A percentile compares a stretch with the other conserved stretches of the same genome.
These are phyloP conservation scores for Persicaria tinctoria DNA, from an alignment of 148 eudicot genomes.

Conservation along the genomic window DNA sequence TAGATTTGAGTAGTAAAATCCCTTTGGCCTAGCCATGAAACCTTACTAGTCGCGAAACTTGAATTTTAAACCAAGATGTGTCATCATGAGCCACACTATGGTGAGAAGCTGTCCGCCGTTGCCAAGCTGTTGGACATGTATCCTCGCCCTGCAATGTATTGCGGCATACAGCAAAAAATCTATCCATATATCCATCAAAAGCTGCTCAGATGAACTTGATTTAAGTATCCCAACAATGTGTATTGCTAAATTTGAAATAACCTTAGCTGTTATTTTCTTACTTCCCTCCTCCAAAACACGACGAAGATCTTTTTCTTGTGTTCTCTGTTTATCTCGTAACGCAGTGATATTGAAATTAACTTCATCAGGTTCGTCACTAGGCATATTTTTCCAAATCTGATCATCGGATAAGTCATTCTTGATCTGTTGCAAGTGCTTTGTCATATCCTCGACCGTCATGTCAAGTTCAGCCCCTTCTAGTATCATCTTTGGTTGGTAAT, in stretches of 20 bases:
- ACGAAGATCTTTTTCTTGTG: neutral
- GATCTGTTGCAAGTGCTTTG: neutral
- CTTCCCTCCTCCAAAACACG: neutral
- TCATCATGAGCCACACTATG: neutral
- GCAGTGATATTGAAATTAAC: neutral
- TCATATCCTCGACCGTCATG: neutral
- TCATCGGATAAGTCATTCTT: neutral
- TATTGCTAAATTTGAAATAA: neutral
- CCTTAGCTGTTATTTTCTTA: neutral
- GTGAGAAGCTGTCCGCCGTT: neutral
- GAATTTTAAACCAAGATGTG: neutral
- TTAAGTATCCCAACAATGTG: neutral
- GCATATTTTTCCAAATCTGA: neutral
- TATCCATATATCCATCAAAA: neutral
- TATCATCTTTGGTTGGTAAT: neutral
- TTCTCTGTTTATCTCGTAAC: neutral
- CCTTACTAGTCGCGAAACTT: neutral
- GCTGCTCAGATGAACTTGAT: neutral
- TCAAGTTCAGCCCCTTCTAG: neutral
- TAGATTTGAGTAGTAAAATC: too few species aligned
- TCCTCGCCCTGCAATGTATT: neutral
- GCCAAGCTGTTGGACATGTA: neutral
- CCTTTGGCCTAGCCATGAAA: too few species aligned
- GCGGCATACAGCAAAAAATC: neutral
- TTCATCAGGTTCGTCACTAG: neutral